These are phyloP conservation scores for Chenopodium album DNA, from an alignment of 148 eudicot species.

Conservation along the genomic window DNA sequence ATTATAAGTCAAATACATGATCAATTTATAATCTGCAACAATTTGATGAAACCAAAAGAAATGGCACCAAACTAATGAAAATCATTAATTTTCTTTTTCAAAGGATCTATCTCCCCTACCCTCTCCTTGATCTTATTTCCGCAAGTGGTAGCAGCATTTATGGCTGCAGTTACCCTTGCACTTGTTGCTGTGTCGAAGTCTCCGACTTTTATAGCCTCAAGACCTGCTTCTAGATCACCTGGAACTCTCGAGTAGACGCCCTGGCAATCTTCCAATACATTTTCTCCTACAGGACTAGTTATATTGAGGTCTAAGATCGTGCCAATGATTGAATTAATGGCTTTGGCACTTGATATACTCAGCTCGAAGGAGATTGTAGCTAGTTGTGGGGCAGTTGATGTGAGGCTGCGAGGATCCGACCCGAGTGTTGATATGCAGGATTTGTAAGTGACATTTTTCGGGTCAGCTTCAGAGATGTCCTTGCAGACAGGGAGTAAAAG, in stretches of 20 bases:
- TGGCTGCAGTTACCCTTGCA: background rate
- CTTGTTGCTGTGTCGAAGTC: constrained; percentile 19
- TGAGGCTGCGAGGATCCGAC: constrained; percentile 13
- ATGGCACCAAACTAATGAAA: constrained; percentile 16
- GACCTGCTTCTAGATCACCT: constrained; percentile 2
- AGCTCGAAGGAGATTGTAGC: constrained; percentile 12
- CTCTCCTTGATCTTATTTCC: constrained; percentile 1
- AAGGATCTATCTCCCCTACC: background rate
- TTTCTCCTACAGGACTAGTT: background rate
- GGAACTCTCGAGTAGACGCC: background rate
- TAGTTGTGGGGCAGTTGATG: constrained; percentile 12
- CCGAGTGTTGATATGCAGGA: constrained; percentile 6
- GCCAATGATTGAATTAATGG: background rate
- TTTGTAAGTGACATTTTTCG: background rate
- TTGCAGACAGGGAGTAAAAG: constrained; percentile 15
- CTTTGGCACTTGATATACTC: constrained; percentile 8
- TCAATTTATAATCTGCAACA: constrained; percentile 20
- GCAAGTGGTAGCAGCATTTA: constrained; percentile 10
- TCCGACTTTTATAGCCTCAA: constrained; percentile 1
- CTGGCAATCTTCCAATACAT: background rate
- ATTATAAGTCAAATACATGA: background rate
- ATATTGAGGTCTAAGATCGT: background rate
- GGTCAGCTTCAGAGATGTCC: constrained; percentile 3
- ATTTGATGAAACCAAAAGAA: constrained; percentile 15
- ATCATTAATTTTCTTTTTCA: background rate